Evolutionary conservation across 345 rosid species (phyloP).

Genomic region (Ceriops tagal): DNA sequence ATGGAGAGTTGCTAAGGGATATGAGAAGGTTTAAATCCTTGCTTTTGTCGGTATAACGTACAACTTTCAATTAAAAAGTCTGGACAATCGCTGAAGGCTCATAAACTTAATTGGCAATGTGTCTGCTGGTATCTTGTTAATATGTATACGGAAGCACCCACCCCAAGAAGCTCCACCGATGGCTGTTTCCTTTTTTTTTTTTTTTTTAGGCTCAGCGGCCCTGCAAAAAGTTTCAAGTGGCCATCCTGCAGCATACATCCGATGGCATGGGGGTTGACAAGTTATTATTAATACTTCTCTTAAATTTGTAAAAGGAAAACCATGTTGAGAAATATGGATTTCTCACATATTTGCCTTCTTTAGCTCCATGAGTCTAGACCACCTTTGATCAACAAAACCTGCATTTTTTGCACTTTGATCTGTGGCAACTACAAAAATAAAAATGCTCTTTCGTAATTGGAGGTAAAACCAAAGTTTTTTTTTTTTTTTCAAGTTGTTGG

Average conservation of each 20-base stretch:
- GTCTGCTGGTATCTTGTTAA: no score
- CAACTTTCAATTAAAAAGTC: no score
- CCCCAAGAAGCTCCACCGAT: no score
- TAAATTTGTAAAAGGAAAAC: background rate
- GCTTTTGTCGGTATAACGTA: no score
- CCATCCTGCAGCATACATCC: background rate
- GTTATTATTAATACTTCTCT: background rate
- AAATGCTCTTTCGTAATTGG: background rate
- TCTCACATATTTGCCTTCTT: slow-evolving; percentile 30
- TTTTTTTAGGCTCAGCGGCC: no score
- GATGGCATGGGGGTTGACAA: background rate
- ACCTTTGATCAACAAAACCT: slow-evolving; percentile 65
- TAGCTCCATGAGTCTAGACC: slow-evolving; percentile 74
- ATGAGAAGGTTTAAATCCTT: no score
- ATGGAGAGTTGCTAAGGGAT: no score
- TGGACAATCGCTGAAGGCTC: no score
- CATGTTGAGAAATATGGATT: background rate
- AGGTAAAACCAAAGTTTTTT: background rate
- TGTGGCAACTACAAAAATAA: slow-evolving; percentile 6
- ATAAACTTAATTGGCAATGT: no score
- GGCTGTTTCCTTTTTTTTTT: no score
- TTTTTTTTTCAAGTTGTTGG: background rate
- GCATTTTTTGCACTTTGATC: slow-evolving; percentile 46
- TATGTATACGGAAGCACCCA: no score
- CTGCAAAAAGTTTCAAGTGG: background rate